Base-by-base conservation (phyloP, 768 basidiomycete species). In the Psilocybe tampanensis region DNA sequence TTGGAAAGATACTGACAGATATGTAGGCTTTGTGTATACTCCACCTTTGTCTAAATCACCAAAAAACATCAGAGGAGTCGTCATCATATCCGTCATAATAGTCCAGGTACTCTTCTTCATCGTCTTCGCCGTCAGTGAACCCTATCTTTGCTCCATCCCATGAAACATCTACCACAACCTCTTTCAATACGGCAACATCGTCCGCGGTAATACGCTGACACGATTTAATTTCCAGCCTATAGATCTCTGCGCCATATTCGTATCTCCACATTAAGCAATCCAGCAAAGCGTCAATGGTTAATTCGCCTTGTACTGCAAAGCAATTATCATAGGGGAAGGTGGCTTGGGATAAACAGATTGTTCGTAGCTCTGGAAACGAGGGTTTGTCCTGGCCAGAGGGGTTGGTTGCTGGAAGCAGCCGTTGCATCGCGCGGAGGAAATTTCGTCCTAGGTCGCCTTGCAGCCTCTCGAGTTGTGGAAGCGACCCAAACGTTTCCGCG, bases 141-240 rank as follows among this genome's bases (percentile, higher is more conserved):
- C 66, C 69, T 8, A 51, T 57, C 26, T 70, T 70, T 18, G 67
- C 18, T 13, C 54, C 67, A 56, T 77, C 76, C 76, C 76, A 77
- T 1, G 59, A 54, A n/a, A 76, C 69, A 23, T 70, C 64, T 15
- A 60, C 54, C 8, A 75, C 71, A 29, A 74, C 55, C 26, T 70
- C 61, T 47, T 60, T 43, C n/a, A 76, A 49, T n/a, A 44, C 6
- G 13, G 60, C 56, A 13, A 77, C 64, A 18, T 68, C 60, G 0
- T 65, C 61, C 2, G 55, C 26, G 2, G 23, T 26, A 23, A 75
- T 24, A 18, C 55, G 54, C 12, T 21, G 61, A 60, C 75, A 78
- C 6, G 67, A 60, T 8, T 36, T n/a, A 19, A 77, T 54, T 23
- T 49, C 56, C 51, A 77, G 45, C 18, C 66, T 65, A 32, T 66